phyloP scores from a whole-genome alignment of 2,329 filamentous ascomycete genomes.

The Neopestalotiopsis sp. region DNA sequence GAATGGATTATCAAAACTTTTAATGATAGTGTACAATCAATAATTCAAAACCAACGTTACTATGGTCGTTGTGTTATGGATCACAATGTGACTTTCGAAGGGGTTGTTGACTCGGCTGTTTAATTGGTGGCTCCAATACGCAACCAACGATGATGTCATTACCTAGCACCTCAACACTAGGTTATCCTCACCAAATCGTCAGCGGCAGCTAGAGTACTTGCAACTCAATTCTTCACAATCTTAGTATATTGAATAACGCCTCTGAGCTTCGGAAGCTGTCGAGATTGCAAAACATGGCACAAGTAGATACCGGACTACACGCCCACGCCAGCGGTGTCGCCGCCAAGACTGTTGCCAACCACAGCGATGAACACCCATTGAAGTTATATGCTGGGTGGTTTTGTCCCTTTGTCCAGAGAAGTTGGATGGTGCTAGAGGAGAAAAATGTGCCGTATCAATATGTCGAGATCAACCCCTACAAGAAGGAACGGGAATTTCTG shows the following conservation, averaged over 20 bases:
- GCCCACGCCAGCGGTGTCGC: constrained; percentile 55
- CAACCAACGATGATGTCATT: constrained; percentile 3
- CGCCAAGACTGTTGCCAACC: constrained; percentile 48
- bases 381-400: constrained; percentile 80
- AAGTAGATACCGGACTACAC: constrained; percentile 54
- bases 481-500: constrained; percentile 71
- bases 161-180: background rate
- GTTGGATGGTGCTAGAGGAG: constrained; percentile 75
- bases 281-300: constrained; percentile 39
- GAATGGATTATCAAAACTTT: background rate
- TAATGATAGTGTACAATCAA: background rate
- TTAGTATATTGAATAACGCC: no score
- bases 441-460: constrained; percentile 78
- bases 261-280: no score
- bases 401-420: constrained; percentile 72
- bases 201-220: background rate
- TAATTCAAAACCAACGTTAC: no score
- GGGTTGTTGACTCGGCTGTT: background rate
- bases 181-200: background rate
- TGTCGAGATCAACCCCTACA: constrained; percentile 79
- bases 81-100: background rate
- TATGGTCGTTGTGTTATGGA: background rate
- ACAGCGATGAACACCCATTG: constrained; percentile 53
- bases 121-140: background rate
- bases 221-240: background rate